Evolutionary conservation across 768 basidiomycete genomes (phyloP).

Genomic region (Coprinopsis sp.): DNA sequence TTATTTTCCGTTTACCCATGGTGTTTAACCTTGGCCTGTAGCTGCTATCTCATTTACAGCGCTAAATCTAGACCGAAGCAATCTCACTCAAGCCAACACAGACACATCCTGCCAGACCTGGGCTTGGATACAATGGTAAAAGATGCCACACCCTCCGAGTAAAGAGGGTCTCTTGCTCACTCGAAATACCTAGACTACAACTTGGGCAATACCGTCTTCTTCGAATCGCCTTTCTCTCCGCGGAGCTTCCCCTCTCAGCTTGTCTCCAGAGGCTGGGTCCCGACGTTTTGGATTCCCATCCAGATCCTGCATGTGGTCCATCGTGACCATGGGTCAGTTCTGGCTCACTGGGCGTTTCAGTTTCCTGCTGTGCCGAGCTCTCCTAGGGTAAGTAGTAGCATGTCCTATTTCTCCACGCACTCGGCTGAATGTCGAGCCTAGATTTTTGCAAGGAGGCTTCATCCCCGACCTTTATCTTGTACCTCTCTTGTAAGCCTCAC

Average conservation of each 20-base stretch:
- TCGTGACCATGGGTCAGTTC: constrained; percentile 50
- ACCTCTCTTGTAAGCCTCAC: constrained; percentile 47
- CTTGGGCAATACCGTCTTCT: constrained; percentile 50
- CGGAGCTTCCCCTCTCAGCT: constrained; percentile 62
- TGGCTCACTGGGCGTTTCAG: constrained; percentile 48
- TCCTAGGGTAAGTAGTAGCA: constrained; percentile 34
- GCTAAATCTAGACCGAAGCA: constrained; percentile 49
- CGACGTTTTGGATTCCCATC: constrained; percentile 60
- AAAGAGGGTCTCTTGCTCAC: no score
- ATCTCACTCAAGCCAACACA: constrained; percentile 54
- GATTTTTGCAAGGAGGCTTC: constrained; percentile 35
- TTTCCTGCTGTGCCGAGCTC: constrained; percentile 45
- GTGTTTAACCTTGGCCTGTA: no score
- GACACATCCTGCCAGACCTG: constrained; percentile 57
- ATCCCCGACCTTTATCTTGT: constrained; percentile 58
- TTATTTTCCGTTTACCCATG: no score
- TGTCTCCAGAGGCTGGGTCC: constrained; percentile 59
- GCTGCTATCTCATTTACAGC: constrained; percentile 55
- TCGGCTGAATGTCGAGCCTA: not conserved
- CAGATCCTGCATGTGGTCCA: constrained; percentile 54
- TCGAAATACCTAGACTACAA: constrained; percentile 45
- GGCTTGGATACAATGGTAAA: constrained; percentile 47
- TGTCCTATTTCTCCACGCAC: constrained; percentile 3
- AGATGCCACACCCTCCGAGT: constrained; percentile 34
- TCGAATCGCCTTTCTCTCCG: constrained; percentile 46